Evolutionary conservation across 495 filamentous ascomycete genomes (phyloP).

Genomic region (Penicillium bovifimosum): DNA sequence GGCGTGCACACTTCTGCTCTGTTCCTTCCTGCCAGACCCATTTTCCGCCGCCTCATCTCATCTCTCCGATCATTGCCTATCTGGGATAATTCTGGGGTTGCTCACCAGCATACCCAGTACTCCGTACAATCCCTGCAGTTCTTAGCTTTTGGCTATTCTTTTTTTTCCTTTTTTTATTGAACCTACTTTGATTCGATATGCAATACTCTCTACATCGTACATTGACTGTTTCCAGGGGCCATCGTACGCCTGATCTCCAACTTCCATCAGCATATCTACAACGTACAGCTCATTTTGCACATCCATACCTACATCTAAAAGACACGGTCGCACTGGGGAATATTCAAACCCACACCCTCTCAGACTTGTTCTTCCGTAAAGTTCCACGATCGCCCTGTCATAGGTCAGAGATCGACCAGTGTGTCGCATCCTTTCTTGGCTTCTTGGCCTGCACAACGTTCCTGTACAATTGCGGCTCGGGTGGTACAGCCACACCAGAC

Average conservation of each 20-base stretch:
- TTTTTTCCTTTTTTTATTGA: background rate
- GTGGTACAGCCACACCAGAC: conserved; percentile 13
- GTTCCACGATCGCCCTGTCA: conserved; percentile 1
- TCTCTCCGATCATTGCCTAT: conserved; percentile 15
- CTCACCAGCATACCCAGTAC: conserved; percentile 1
- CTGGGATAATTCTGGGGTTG: conserved; percentile 16
- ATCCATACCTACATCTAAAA: background rate
- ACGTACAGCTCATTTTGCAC: too few species aligned
- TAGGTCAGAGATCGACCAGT: conserved; percentile 26
- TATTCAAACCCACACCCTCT: conserved; percentile 1
- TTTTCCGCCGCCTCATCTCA: background rate
- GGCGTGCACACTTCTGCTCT: too few species aligned
- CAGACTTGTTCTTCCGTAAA: too few species aligned
- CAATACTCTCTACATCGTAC: too few species aligned
- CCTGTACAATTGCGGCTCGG: conserved; percentile 20
- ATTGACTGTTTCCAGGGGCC: too few species aligned
- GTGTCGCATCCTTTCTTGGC: conserved; percentile 13
- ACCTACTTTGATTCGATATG: background rate
- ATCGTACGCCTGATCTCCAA: too few species aligned
- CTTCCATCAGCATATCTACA: too few species aligned
- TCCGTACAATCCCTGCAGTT: conserved; percentile 1
- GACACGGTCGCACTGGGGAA: conserved; percentile 6
- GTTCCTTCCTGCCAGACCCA: background rate
- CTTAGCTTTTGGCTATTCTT: background rate
- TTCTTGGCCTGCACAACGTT: conserved; percentile 19